Evolutionary conservation across 306 rosid species (phyloP).

Genomic region (Prunus armeniaca): DNA sequence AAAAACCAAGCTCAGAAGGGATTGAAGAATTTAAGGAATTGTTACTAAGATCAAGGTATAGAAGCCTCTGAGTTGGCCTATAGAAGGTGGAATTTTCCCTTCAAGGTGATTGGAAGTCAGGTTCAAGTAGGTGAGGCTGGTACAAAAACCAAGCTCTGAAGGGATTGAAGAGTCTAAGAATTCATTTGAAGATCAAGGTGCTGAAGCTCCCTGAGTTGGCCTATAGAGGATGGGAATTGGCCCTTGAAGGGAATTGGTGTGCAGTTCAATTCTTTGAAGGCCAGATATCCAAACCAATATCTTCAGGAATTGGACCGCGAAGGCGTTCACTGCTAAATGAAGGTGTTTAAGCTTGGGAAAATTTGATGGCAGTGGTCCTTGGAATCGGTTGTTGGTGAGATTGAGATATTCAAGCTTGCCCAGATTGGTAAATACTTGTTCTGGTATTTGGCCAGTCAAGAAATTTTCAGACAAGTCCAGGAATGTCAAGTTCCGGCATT

Average conservation of each 20-base stretch:
- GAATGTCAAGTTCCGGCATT: no score
- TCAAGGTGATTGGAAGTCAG: fast-evolving
- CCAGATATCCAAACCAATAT: slow-evolving; percentile 38
- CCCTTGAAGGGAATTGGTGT: slow-evolving; percentile 47
- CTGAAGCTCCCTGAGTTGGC: slow-evolving; percentile 35
- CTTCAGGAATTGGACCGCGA: slow-evolving; percentile 10
- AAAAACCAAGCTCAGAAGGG: slow-evolving; percentile 63
- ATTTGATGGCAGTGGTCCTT: slow-evolving; percentile 33
- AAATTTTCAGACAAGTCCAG: no score
- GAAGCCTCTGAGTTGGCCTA: no score
- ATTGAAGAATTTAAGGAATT: neutral
- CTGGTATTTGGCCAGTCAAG: no score
- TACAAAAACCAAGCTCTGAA: slow-evolving; percentile 55
- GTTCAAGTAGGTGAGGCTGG: slow-evolving; percentile 34
- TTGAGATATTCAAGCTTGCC: no score
- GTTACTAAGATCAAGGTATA: no score
- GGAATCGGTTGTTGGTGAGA: no score
- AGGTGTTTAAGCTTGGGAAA: slow-evolving; percentile 40
- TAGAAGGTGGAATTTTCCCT: no score
- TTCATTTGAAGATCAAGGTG: slow-evolving; percentile 23
- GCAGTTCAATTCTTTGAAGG: slow-evolving; percentile 38
- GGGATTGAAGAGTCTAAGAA: slow-evolving; percentile 47
- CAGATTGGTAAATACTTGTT: no score
- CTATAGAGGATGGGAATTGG: slow-evolving; percentile 54
- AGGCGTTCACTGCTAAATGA: neutral